Base-by-base conservation (phyloP, 2,329 filamentous ascomycete species). In the Cytospora leucostoma region DNA sequence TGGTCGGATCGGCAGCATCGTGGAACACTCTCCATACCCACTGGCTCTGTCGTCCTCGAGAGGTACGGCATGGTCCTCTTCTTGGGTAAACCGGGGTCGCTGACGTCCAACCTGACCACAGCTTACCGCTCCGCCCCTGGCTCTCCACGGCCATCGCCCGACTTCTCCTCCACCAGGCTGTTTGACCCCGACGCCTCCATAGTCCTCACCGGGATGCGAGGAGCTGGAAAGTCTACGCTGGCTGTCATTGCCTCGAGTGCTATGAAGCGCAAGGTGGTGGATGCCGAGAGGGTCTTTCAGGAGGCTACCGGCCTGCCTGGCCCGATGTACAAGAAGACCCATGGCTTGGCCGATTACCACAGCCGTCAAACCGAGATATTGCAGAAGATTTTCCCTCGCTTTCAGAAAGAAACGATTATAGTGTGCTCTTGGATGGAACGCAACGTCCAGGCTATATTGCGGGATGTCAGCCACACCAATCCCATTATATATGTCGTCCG, bases 191-290 rank as follows among this genome's bases (percentile, higher is more conserved):
- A 90, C 77, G 86, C 88, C 2, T 92, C 90, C 1, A 86, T 93
- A 61, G 83, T 93, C 7, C 79, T 93, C 19, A 83, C 90, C 27
- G 90, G 90, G 2, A 86, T 92, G 62, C 85, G 88, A 15, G 90
- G 90, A 12, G 86, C 88, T 6, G 90, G 90, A 17, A 93, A 93
- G 74, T 89, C 89, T 1, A 92, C 88, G 1, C 78, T 93, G 12
- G 90, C 88, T 15, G 84, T 93, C 55, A 91, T 93, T 66, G 88
- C 89, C 7, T 89, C 89, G 0, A 87, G 87, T 8, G 88, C 88
- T 56, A 86, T 90, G 73, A 84, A 86, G 59, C 81, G 88, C 49
- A 85, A 85, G 59, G 80, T 93, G 2, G 77, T 93, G 59, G 90
- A 93, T 66, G 82, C 87, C 38, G 89, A 93, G 67, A 81, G 82